phyloP scores from a whole-genome alignment of 2,329 filamentous ascomycete genomes.

The Pochonia chlamydosporia region DNA sequence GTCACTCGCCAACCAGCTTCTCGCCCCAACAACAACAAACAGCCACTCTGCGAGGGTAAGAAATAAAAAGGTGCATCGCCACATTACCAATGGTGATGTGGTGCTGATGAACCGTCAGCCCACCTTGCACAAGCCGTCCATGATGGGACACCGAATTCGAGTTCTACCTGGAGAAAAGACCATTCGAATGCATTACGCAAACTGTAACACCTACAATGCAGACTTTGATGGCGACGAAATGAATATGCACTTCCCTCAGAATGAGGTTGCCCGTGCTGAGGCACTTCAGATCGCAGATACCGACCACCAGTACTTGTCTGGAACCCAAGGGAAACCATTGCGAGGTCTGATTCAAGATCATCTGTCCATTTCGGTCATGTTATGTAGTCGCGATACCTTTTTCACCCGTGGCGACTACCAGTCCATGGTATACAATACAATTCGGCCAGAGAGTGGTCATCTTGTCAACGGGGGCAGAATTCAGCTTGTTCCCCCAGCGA shows the following conservation, averaged over 20 bases:
- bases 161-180: conserved; percentile 94
- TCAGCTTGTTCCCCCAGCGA: conserved; percentile 70
- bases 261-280: conserved; percentile 88
- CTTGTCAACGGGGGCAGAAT: conserved; percentile 79
- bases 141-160: conserved; percentile 94
- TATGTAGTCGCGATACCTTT: conserved; percentile 88
- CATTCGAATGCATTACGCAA: conserved; percentile 98
- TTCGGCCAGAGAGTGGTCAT: conserved; percentile 86
- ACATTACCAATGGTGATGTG: conserved; percentile 93
- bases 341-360: conserved; percentile 98
- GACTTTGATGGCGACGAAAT: conserved; percentile 99
- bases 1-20: conserved; percentile 85
- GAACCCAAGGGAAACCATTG: conserved; percentile 86
- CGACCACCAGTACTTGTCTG: conserved; percentile 93
- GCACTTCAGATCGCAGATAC: conserved; percentile 91
- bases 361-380: conserved; percentile 85
- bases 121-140: conserved; percentile 95
- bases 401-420: conserved; percentile 86
- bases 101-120: conserved; percentile 99
- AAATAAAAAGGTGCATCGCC: conserved; percentile 94
- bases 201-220: conserved; percentile 98
- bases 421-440: conserved; percentile 83
- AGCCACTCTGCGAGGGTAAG: conserved; percentile 67
- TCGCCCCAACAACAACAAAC: conserved; percentile 64
- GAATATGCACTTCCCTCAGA: conserved; percentile 99